A percentile compares a stretch with the other conserved stretches of the same genome.
phyloP scores from a whole-genome alignment of 1,139 yeast species.

The Debaryomyces robertsiae region DNA sequence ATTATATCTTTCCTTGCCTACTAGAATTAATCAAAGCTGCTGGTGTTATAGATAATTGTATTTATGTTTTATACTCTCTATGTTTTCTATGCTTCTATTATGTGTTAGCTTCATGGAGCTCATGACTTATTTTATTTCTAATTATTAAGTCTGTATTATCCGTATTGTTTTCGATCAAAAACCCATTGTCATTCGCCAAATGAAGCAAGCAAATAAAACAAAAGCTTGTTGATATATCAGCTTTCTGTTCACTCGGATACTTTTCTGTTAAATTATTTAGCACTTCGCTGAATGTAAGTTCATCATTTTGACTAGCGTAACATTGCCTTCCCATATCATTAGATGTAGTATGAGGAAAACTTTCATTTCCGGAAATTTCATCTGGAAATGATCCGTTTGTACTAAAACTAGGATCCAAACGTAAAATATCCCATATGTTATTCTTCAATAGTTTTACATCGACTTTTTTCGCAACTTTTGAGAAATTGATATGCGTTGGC shows the following conservation, averaged over 20 bases:
- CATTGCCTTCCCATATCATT: too few species aligned
- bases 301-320: conserved; percentile 19
- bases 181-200: conserved; percentile 85
- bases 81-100: too few species aligned
- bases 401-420: neutral
- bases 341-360: too few species aligned
- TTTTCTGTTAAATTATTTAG: conserved; percentile 50
- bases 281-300: conserved; percentile 44
- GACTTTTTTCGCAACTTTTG: conserved; percentile 80
- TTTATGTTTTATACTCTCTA: too few species aligned
- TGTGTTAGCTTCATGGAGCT: conserved; percentile 5
- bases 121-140: conserved; percentile 11
- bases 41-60: conserved; percentile 3
- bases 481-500: conserved; percentile 69
- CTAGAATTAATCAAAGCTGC: neutral
- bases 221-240: conserved; percentile 81
- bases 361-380: conserved; percentile 11
- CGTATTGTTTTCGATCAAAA: conserved; percentile 57
- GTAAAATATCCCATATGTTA: conserved; percentile 63
- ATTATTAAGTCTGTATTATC: conserved; percentile 60
- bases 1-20: conserved; percentile 4
- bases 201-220: conserved; percentile 84
- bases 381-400: conserved; percentile 35
- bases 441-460: conserved; percentile 79
- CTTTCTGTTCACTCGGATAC: conserved; percentile 53